Evolutionary conservation across 1,139 yeast genomes (phyloP).

Genomic region (Pneumocystis sp.): DNA sequence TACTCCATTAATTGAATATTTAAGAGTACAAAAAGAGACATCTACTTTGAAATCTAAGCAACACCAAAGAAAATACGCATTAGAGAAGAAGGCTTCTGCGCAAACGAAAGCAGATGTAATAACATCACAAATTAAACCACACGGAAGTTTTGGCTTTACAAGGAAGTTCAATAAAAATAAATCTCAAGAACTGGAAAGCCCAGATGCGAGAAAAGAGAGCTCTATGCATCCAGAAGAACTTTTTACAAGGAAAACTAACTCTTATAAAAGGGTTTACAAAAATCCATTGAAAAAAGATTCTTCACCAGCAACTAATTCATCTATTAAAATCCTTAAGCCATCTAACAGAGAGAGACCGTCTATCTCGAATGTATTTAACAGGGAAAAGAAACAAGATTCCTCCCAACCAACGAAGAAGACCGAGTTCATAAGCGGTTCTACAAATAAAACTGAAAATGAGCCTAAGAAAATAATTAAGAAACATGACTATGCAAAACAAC

Average conservation of each 20-base stretch:
- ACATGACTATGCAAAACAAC: background rate
- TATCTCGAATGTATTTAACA: background rate
- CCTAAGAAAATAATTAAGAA: background rate
- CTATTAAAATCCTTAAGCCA: background rate
- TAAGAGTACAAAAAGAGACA: slow-evolving; percentile 9
- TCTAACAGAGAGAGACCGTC: background rate
- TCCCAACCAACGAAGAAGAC: background rate
- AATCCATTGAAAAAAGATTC: background rate
- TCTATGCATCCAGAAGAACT: background rate
- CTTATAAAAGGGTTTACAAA: background rate
- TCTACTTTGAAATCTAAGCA: background rate
- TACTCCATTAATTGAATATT: slow-evolving; percentile 13
- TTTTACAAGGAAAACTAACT: background rate
- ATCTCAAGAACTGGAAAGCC: background rate
- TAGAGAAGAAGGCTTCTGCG: background rate
- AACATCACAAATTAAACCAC: background rate
- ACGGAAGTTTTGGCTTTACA: background rate
- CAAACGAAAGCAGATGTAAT: background rate
- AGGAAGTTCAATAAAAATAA: background rate
- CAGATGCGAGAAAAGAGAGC: background rate
- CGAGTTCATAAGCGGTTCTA: background rate
- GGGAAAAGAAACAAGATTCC: background rate
- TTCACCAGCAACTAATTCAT: background rate
- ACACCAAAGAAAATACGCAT: background rate
- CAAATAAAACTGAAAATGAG: background rate